Evolutionary conservation across 2,329 filamentous ascomycete species (phyloP), one percentile per base, ranked within the genome.

Genomic region (Rhexocercosporidium sp.): DNA sequence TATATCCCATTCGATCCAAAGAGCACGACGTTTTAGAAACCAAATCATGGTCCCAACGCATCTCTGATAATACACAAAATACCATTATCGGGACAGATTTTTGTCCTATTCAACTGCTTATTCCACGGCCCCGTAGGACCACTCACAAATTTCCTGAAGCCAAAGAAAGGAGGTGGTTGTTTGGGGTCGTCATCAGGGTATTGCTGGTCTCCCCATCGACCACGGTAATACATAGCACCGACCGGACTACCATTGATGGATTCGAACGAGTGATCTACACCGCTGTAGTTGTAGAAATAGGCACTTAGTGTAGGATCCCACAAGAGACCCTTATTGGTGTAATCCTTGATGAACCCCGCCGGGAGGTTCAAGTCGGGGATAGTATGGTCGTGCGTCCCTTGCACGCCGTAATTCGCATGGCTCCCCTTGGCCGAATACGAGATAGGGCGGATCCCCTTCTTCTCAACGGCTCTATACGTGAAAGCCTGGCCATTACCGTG

Each of bases 401-500:
- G 59, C 7, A 83, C 86, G 20, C 88, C 86, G 75, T 91, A 91
- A 73, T 87, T 87, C 9, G 89, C 89, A 76, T 92, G 89, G 0
- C 84, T 85, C 9, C 89, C 89, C 59, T 86, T 85, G 0, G 85
- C 84, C 1, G 83, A 84, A 75, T 88, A 91, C 27, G 81, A 79
- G 34, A 90, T 78, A 1, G 88, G 88, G 66, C 88, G 79, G 1
- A 79, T 73, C 2, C 82, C 83, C 53, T 79, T 76, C 72, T 90
- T 88, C 69, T 89, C 82, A 0, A 86, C 79, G 1, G 82, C 80
- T 3, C 78, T 70, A 73, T 89, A 91, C 2, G 80, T 82, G 76
- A 90, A 91, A 1, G 89, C 88, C 76, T 91, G 81, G 4, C 89
- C 89, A 69, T 83, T 82, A 34, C 81, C 77, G 75, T 91, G 89